phyloP scores from a whole-genome alignment of 352 stramenopile species.

The Phytophthora crassamura region DNA sequence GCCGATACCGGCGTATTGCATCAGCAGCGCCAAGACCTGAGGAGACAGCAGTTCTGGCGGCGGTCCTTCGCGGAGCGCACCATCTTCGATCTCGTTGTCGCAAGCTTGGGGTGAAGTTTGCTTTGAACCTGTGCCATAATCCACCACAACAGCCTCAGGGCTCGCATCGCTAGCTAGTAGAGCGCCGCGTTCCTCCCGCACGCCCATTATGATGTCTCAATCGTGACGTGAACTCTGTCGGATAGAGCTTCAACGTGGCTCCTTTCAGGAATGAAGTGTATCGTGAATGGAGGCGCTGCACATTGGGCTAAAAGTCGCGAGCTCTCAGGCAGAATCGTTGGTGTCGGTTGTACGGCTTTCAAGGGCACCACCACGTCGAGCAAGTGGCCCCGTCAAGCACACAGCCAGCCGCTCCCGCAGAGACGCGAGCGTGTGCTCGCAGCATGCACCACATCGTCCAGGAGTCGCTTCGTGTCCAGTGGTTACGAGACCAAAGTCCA shows the following conservation, averaged over 20 bases:
- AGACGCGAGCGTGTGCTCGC: not conserved
- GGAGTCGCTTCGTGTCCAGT: too few relatives aligned
- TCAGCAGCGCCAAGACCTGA: constrained; percentile 46
- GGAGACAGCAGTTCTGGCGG: constrained; percentile 40
- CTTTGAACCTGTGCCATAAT: constrained; percentile 11
- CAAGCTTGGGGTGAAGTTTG: not conserved
- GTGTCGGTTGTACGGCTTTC: constrained; percentile 7
- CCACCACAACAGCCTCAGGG: not conserved
- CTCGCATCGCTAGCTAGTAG: constrained; percentile 16
- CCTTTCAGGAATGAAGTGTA: too few relatives aligned
- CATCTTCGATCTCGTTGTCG: constrained; percentile 29
- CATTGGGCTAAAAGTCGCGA: too few relatives aligned
- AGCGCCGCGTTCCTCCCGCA: constrained; percentile 25
- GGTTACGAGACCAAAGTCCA: too few relatives aligned
- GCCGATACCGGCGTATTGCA: constrained; percentile 63
- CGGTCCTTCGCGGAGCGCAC: constrained; percentile 39
- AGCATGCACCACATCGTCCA: too few relatives aligned
- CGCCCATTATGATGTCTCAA: constrained; percentile 16
- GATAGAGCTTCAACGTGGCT: too few relatives aligned
- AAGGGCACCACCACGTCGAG: constrained; percentile 1
- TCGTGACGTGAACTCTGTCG: too few relatives aligned
- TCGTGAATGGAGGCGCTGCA: too few relatives aligned
- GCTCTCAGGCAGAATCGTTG: too few relatives aligned
- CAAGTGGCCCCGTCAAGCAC: constrained; percentile 10
- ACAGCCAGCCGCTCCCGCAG: constrained; percentile 11